A percentile compares a stretch with the other conserved stretches of the same genome.
Evolutionary conservation across 2,329 filamentous ascomycete genomes (phyloP).

Genomic region (Trichoderma hamatum): DNA sequence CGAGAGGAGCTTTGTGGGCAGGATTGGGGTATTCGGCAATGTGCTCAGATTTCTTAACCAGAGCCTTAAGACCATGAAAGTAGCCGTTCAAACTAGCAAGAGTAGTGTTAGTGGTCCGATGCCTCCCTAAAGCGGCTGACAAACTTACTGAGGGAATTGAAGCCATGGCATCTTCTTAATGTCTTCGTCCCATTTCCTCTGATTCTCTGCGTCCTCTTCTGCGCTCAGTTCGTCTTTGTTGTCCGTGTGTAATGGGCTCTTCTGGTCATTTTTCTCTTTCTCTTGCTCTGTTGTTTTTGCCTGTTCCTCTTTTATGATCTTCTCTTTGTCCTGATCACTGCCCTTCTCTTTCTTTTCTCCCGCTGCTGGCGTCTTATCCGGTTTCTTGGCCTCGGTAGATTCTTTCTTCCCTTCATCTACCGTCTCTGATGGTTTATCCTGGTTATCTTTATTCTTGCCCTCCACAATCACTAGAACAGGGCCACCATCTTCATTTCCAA

Average conservation of each 20-base stretch:
- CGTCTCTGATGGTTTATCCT: background rate
- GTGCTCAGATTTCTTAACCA: constrained; percentile 67
- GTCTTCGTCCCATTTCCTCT: constrained; percentile 36
- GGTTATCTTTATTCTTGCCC: constrained; percentile 5
- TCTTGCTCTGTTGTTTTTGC: background rate
- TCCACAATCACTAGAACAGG: constrained; percentile 23
- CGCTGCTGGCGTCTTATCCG: background rate
- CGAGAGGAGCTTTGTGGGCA: constrained; percentile 40
- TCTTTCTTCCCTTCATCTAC: background rate
- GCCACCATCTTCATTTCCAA: constrained; percentile 17
- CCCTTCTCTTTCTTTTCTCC: background rate
- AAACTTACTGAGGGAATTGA: constrained; percentile 44
- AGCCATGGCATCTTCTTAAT: constrained; percentile 46
- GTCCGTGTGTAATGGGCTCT: background rate
- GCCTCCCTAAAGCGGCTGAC: background rate
- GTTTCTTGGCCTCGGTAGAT: background rate
- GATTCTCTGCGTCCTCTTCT: constrained; percentile 35
- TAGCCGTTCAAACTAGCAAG: constrained; percentile 72
- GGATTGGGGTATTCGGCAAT: constrained; percentile 71
- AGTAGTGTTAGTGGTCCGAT: background rate
- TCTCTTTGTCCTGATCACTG: constrained; percentile 20
- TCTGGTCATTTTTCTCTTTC: constrained; percentile 2
- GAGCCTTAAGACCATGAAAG: constrained; percentile 73
- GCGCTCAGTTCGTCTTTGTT: constrained; percentile 23
- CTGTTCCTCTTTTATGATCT: constrained; percentile 24